These are phyloP conservation scores for Brassica carinata DNA, from an alignment of 345 rosid species.

Conservation along the genomic window DNA sequence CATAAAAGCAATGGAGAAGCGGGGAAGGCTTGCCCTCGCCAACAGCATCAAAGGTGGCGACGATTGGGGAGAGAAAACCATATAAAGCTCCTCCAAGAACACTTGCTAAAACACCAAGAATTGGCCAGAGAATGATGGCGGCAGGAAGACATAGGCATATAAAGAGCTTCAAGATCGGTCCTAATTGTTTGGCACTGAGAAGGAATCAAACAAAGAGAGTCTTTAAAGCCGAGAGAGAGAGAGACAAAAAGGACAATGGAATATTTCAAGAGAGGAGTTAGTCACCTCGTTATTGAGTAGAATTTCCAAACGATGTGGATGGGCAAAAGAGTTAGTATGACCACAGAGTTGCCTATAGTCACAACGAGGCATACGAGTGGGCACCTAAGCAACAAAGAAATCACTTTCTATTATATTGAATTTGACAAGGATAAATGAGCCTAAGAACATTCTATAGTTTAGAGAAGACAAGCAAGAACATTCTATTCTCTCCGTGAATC, in stretches of 20 bases:
- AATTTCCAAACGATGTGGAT: slow-evolving; percentile 67
- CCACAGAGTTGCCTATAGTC: slow-evolving; percentile 61
- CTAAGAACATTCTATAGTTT: slow-evolving; percentile 11
- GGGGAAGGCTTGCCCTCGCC: slow-evolving; percentile 75
- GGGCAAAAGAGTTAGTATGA: slow-evolving; percentile 70
- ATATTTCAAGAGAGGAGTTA: slow-evolving; percentile 28
- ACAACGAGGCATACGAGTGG: slow-evolving; percentile 72
- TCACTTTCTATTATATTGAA: background rate
- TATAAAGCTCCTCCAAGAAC: slow-evolving; percentile 62
- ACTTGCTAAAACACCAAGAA: slow-evolving; percentile 66
- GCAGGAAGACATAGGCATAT: slow-evolving; percentile 64
- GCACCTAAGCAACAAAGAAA: slow-evolving; percentile 57
- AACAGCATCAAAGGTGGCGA: slow-evolving; percentile 90
- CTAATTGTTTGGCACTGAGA: slow-evolving; percentile 70
- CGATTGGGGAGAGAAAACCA: slow-evolving; percentile 80
- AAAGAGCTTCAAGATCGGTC: slow-evolving; percentile 80
- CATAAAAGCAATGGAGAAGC: slow-evolving; percentile 74
- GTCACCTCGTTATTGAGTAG: slow-evolving; percentile 75
- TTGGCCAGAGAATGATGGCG: slow-evolving; percentile 57
- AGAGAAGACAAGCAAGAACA: background rate
- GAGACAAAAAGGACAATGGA: background rate
- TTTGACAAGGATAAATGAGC: background rate
- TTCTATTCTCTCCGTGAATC: slow-evolving; percentile 94
- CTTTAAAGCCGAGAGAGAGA: slow-evolving; percentile 17
- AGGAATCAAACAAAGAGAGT: slow-evolving; percentile 9